Evolutionary conservation across 2,329 filamentous ascomycete genomes (phyloP), one percentile per base, ranked within the genome.

Genomic region (Aspergillus tanneri): DNA sequence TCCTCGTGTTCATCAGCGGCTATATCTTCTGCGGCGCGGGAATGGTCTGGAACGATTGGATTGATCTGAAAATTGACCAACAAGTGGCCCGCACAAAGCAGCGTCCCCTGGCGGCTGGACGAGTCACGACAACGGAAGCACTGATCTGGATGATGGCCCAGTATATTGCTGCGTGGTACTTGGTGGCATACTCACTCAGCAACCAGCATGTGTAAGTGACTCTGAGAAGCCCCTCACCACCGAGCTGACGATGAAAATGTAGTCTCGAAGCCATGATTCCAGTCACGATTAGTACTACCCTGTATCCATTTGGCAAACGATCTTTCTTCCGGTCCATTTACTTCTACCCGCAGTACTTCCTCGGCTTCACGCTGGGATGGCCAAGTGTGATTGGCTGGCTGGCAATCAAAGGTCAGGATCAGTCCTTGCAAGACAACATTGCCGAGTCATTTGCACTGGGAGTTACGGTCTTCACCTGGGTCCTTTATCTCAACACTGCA

Each of bases 21-120:
- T 64, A 59, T 34, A 24, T 61, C 1, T 63, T 63, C 28, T 62
- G 60, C 32, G 62, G 62, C 5, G 62, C 62, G 1, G 62, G 61
- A 7, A 64, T 63, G 60, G 62, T 63, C 2, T 65, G 62, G 62
- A 63, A 65, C 28, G 62, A 65, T 47, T 63, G 54, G 51, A 52
- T 65, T 5, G 62, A 64, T 37, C 60, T 57, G 2, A 56, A 63
- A 25, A 62, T 65, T 22, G 62, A 65, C 27, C 49, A 51, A 18
- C 54, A 63, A 6, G 60, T 63, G 8, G 54, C 56, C 3, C 56
- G 62, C n/a, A 64, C 62, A 12, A 65, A 64, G 44, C 38, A 61
- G 19, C 59, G 62, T 1, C 62, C 62, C 1, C 35, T 65, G 12
- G 60, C 62, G 1, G 42, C 52, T 1, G 61, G 62, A 8, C 47